Conservation (phyloP, 352 stramenopile genomes). For the Halophytophthora batemanensis region DNA sequence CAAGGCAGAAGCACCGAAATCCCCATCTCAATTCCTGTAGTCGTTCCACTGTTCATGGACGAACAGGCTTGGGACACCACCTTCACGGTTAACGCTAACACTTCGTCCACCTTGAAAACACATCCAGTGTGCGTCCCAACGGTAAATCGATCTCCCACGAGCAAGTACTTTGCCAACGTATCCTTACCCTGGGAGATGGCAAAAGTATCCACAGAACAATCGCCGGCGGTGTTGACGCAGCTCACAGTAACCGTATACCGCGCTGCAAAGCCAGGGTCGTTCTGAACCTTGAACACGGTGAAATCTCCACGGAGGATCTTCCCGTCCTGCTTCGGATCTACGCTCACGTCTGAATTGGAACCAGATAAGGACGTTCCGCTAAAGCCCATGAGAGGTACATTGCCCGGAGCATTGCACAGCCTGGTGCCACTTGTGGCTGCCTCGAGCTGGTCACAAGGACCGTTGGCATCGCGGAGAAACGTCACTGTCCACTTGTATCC, state of each 20-base stretch:
- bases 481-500: slow-evolving; percentile 95
- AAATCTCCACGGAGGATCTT: slow-evolving; percentile 88
- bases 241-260: slow-evolving; percentile 25
- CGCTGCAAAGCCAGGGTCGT: slow-evolving; percentile 55
- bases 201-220: slow-evolving; percentile 10
- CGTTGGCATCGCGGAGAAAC: slow-evolving; percentile 87
- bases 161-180: slow-evolving; percentile 29
- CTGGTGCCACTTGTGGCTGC: slow-evolving; percentile 38
- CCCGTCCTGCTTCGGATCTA: slow-evolving; percentile 43
- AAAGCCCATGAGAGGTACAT: slow-evolving; percentile 86
- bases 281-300: slow-evolving; percentile 79
- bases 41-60: slow-evolving; percentile 15
- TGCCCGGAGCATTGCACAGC: slow-evolving; percentile 91
- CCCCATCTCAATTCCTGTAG: slow-evolving; percentile 10
- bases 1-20: slow-evolving; percentile 45
- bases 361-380: slow-evolving; percentile 25
- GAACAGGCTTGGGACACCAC: slow-evolving; percentile 33
- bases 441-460: slow-evolving; percentile 64
- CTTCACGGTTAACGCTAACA: slow-evolving; percentile 30
- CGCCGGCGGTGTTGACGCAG: slow-evolving; percentile 6
- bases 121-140: slow-evolving; percentile 46
- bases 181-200: slow-evolving; percentile 22
- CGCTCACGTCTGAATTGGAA: slow-evolving; percentile 22
- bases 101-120: slow-evolving; percentile 43
- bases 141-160: slow-evolving; percentile 50